Percentiles rank a stretch among this genome's conserved stretches.
Evolutionary conservation across 192 early-diverging fungal genomes (phyloP).

Genomic region (Dispira parvispora): DNA sequence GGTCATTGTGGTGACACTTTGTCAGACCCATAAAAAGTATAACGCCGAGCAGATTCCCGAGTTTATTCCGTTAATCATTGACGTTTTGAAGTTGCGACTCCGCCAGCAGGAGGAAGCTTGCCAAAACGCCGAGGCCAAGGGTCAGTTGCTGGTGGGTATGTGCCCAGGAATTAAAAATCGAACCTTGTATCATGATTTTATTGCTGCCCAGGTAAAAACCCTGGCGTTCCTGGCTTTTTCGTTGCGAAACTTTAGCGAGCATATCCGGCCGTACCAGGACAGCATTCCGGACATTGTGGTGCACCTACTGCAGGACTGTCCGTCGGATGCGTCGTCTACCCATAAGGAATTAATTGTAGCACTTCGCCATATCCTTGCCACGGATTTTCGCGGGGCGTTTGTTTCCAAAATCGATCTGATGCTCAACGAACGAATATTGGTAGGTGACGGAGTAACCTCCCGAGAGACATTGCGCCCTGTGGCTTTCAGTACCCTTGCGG

Average conservation of each 20-base stretch:
- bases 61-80: constrained; percentile 80
- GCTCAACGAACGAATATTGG: constrained; percentile 83
- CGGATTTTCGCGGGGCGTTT: constrained; percentile 79
- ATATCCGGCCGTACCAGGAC: constrained; percentile 55
- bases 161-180: constrained; percentile 54
- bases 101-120: constrained; percentile 17
- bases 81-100: constrained; percentile 32
- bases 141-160: constrained; percentile 63
- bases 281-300: constrained; percentile 80
- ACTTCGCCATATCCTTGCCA: constrained; percentile 84
- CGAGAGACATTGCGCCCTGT: constrained; percentile 82
- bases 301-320: constrained; percentile 78
- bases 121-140: constrained; percentile 28
- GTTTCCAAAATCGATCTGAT: constrained; percentile 83
- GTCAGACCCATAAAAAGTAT: constrained; percentile 75
- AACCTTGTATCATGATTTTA: constrained; percentile 70
- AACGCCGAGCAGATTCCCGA: constrained; percentile 61
- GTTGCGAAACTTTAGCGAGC: constrained; percentile 54
- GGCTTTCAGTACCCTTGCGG: constrained; percentile 88
- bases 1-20: constrained; percentile 89
- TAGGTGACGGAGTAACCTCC: constrained; percentile 83
- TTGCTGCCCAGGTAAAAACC: constrained; percentile 95
- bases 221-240: constrained; percentile 96
- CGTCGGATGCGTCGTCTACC: constrained; percentile 78
- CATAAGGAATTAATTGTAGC: constrained; percentile 94